These are phyloP conservation scores for Lyophyllum decastes DNA, from an alignment of 768 basidiomycete species.

Conservation along the genomic window DNA sequence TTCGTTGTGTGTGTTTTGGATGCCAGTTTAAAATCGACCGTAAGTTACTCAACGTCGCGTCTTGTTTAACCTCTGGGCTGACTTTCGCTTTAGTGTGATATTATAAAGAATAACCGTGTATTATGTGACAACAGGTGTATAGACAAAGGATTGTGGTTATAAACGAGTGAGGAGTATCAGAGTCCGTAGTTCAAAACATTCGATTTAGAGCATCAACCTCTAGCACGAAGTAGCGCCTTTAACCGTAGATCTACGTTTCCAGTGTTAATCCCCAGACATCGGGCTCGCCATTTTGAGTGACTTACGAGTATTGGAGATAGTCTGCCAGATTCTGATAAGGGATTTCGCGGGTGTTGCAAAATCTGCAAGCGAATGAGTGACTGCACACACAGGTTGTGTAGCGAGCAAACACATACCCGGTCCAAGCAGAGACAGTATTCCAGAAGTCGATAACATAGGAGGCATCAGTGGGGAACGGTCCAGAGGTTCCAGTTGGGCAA, in stretches of 20 bases:
- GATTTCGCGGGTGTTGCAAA: not conserved
- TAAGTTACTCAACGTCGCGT: not conserved
- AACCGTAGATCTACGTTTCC: not conserved
- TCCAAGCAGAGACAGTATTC: not conserved
- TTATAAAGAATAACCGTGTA: not conserved
- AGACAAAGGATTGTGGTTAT: not conserved
- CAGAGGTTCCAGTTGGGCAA: not conserved
- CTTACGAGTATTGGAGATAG: not conserved
- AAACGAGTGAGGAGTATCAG: not conserved
- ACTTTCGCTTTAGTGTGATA: not conserved
- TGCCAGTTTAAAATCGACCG: constrained; percentile 1
- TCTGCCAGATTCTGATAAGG: not conserved
- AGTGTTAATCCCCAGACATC: not conserved
- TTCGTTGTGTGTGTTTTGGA: constrained; percentile 19
- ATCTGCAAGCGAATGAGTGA: not conserved
- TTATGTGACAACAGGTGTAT: not conserved
- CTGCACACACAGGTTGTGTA: not conserved
- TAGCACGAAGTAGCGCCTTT: not conserved
- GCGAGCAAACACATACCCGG: not conserved
- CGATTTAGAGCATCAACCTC: not conserved
- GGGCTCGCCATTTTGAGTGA: not conserved
- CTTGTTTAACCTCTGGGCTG: not conserved
- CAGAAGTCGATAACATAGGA: not conserved
- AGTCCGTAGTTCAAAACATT: not conserved
- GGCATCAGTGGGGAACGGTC: not conserved